A percentile compares a stretch with the other conserved stretches of the same genome.
Conservation (phyloP, 805 yeast genomes). For the Isabelozyma rhagii region DNA sequence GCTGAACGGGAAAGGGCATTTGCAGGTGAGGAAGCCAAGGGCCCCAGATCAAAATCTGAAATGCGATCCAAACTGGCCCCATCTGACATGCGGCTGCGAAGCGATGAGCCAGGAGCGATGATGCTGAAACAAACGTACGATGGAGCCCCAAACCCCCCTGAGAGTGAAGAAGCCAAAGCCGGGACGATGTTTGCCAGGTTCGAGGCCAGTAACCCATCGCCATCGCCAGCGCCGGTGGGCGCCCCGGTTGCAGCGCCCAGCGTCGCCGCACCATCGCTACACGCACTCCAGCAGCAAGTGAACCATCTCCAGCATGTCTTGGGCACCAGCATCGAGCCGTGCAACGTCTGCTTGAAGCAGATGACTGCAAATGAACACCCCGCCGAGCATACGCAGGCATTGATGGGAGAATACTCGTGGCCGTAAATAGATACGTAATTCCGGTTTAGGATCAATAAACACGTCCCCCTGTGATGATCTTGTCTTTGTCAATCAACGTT, state of each 20-base stretch:
- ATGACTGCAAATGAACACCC: background rate
- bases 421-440: background rate
- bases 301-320: background rate
- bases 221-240: background rate
- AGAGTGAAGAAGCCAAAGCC: too few relatives aligned
- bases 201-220: background rate
- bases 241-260: background rate
- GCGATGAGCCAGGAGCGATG: too few relatives aligned
- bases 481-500: background rate
- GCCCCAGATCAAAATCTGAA: too few relatives aligned
- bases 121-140: too few relatives aligned
- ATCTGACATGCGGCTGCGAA: too few relatives aligned
- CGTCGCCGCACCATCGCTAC: background rate
- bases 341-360: background rate
- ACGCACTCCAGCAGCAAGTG: background rate
- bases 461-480: background rate
- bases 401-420: slow-evolving; percentile 1
- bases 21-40: background rate
- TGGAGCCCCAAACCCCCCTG: too few relatives aligned
- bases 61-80: too few relatives aligned
- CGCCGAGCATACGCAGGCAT: background rate
- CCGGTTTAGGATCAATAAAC: background rate
- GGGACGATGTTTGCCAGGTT: too few relatives aligned
- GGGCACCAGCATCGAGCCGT: background rate
- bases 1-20: background rate